A percentile compares a stretch with the other conserved stretches of the same genome.
Conservation (phyloP, 345 rosid species). For the Salix purpurea region DNA sequence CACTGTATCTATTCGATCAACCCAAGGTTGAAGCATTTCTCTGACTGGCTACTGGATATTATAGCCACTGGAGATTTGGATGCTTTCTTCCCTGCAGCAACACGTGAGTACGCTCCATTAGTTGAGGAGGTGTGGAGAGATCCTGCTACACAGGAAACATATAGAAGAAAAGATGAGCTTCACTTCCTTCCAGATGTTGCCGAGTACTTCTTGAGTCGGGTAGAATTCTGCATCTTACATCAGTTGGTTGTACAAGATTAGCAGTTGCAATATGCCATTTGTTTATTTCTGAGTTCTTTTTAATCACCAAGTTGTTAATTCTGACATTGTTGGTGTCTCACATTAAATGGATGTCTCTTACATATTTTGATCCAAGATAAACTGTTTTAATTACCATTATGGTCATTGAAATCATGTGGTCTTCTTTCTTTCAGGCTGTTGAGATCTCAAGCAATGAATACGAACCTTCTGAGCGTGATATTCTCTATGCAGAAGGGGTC, state of each 20-base stretch:
- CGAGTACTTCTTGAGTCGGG: conserved; percentile 87
- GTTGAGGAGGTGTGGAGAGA: conserved; percentile 98
- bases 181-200: conserved; percentile 97
- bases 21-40: conserved; percentile 89
- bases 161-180: conserved; percentile 82
- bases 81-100: conserved; percentile 98
- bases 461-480: conserved; percentile 89
- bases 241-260: background rate
- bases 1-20: conserved; percentile 72
- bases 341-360: background rate
- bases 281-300: background rate
- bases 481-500: conserved; percentile 92
- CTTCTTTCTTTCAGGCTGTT: conserved; percentile 63
- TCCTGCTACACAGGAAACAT: conserved; percentile 91
- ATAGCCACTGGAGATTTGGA: conserved; percentile 98
- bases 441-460: conserved; percentile 95
- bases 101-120: conserved; percentile 96
- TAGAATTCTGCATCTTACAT: conserved; percentile 21
- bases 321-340: background rate
- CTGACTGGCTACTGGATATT: conserved; percentile 96
- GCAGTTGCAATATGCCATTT: background rate
- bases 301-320: background rate
- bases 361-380: background rate
- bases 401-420: conserved; percentile 8
- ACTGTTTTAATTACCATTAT: background rate